Percentiles rank a stretch among this genome's conserved stretches.
Conservation (phyloP, 148 eudicot species). For the Cornus kousa region DNA sequence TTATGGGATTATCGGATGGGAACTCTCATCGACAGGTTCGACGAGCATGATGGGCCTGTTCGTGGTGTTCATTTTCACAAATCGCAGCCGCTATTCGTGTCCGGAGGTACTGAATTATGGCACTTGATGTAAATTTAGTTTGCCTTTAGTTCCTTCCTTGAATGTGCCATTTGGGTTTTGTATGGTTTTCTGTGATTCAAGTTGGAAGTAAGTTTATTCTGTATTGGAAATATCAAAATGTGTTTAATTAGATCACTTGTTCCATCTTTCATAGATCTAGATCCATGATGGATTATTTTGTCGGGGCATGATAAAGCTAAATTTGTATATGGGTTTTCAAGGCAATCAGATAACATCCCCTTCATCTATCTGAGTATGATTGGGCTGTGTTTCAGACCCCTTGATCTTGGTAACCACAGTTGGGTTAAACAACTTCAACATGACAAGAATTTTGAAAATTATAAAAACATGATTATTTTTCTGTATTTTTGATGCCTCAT, state of each 20-base stretch:
- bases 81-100: conserved; percentile 86
- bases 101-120: conserved; percentile 55
- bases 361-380: background rate
- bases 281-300: background rate
- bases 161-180: background rate
- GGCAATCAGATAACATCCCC: background rate
- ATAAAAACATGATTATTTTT: background rate
- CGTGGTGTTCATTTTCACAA: conserved; percentile 89
- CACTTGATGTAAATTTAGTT: background rate
- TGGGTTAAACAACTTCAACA: too few species aligned
- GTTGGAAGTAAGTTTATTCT: background rate
- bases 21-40: conserved; percentile 82
- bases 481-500: background rate
- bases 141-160: background rate
- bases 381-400: background rate
- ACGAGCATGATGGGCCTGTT: conserved; percentile 96
- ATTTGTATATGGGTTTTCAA: background rate
- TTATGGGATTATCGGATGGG: conserved; percentile 97
- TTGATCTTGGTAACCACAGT: background rate
- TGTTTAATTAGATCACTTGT: background rate
- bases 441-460: background rate
- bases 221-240: background rate
- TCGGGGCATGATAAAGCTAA: background rate
- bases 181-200: background rate
- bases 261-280: background rate